A percentile compares a stretch with the other conserved stretches of the same genome.
phyloP scores from a whole-genome alignment of 2,329 filamentous ascomycete species.

The Exophiala sp. region DNA sequence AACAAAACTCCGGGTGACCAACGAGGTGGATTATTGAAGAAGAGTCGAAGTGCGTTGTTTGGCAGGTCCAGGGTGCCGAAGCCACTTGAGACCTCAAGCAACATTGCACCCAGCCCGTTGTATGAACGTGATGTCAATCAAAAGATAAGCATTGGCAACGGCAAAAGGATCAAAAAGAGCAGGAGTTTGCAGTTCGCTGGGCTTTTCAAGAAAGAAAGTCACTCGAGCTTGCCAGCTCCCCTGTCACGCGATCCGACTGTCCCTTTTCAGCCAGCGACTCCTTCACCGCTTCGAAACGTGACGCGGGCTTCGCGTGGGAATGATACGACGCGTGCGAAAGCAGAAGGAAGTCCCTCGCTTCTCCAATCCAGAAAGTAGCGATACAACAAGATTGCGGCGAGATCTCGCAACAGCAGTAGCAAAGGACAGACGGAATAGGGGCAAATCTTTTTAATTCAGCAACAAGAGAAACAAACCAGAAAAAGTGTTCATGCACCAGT shows the following conservation, averaged over 20 bases:
- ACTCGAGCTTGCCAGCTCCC: constrained; percentile 1
- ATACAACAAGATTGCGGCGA: background rate
- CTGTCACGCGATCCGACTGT: constrained; percentile 1
- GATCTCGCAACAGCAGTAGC: too few species aligned
- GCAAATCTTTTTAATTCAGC: too few species aligned
- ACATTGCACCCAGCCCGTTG: constrained; percentile 2
- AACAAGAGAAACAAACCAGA: too few species aligned
- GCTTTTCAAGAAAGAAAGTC: constrained; percentile 17
- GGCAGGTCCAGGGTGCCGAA: constrained; percentile 11
- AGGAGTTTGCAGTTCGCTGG: constrained; percentile 19
- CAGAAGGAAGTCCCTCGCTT: background rate
- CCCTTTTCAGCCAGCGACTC: constrained; percentile 18
- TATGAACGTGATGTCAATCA: constrained; percentile 8
- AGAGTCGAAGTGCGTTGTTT: constrained; percentile 22
- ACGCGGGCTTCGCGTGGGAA: constrained; percentile 9
- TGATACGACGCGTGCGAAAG: background rate
- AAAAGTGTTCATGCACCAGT: too few species aligned
- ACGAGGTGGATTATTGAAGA: constrained; percentile 12
- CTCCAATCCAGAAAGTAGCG: background rate
- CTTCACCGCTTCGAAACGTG: constrained; percentile 20
- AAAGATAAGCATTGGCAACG: background rate
- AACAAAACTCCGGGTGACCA: background rate
- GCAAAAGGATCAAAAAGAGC: constrained; percentile 18
- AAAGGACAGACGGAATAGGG: too few species aligned
- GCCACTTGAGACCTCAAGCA: background rate